Evolutionary conservation across 2,329 filamentous ascomycete genomes (phyloP).

Genomic region (Penicillium frequentans): DNA sequence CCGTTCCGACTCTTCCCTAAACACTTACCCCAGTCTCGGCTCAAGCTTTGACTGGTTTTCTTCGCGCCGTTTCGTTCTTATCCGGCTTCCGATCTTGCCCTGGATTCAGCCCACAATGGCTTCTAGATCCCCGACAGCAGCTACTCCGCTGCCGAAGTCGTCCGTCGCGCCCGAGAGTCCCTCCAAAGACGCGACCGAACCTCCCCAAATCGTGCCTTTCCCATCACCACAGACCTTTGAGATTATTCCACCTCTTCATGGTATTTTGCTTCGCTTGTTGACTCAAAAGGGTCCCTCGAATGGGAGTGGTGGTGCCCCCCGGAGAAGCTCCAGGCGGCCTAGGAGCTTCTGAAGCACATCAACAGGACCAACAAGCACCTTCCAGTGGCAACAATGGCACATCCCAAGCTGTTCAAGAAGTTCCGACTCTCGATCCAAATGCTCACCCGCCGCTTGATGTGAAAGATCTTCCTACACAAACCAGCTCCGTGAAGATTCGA

Average conservation of each 20-base stretch:
- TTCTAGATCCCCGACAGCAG: constrained; percentile 32
- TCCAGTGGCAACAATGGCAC: constrained; percentile 27
- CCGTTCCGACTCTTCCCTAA: constrained; percentile 39
- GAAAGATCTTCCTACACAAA: constrained; percentile 78
- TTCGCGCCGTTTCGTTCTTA: constrained; percentile 1
- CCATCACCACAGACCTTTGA: constrained; percentile 83
- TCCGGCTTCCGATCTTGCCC: constrained; percentile 4
- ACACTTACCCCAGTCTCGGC: constrained; percentile 24
- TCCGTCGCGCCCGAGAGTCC: constrained; percentile 37
- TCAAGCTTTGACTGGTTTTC: constrained; percentile 20
- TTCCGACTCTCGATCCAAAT: constrained; percentile 26
- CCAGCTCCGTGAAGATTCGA: constrained; percentile 77
- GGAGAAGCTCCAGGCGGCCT: constrained; percentile 28
- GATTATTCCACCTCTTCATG: constrained; percentile 76
- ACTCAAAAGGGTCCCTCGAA: constrained; percentile 45
- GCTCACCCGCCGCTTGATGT: constrained; percentile 54
- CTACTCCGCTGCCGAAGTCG: constrained; percentile 46
- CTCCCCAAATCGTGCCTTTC: constrained; percentile 54
- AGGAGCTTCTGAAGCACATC: constrained; percentile 23
- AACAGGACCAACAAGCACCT: constrained; percentile 28
- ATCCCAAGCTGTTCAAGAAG: constrained; percentile 28
- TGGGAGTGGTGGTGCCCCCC: constrained; percentile 17
- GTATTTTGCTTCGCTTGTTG: constrained; percentile 73
- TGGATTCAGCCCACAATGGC: constrained; percentile 30
- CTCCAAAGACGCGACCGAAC: constrained; percentile 34